These are phyloP conservation scores for Marchantia paleacea DNA, from an alignment of 225 moss, liverwort and hornwort genomes.

Conservation along the genomic window DNA sequence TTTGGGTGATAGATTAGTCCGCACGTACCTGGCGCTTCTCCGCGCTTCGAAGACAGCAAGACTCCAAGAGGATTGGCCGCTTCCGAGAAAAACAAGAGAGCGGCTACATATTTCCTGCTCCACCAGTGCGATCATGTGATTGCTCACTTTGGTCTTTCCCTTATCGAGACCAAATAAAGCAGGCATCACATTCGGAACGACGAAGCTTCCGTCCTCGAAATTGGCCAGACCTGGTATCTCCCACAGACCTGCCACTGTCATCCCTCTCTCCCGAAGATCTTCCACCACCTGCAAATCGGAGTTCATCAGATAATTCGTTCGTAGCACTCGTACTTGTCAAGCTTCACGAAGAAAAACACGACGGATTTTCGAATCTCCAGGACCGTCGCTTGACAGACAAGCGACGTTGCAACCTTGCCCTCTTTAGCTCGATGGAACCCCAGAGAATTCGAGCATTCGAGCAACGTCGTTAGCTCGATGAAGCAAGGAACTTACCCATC, in stretches of 20 bases:
- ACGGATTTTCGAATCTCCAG: no score
- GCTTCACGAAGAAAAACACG: no score
- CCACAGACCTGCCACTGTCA: conserved; percentile 69
- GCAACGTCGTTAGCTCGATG: background rate
- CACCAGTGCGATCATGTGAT: conserved; percentile 62
- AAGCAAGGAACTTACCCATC: conserved; percentile 39
- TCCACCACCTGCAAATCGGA: conserved; percentile 40
- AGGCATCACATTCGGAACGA: conserved; percentile 26
- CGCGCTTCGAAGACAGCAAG: conserved; percentile 51
- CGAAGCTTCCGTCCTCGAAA: conserved; percentile 47
- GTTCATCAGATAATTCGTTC: no score
- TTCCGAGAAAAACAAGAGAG: conserved; percentile 63
- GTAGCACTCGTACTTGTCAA: no score
- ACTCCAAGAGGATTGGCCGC: conserved; percentile 83
- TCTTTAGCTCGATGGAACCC: no score
- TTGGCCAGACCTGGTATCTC: conserved; percentile 57
- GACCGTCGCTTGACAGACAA: no score
- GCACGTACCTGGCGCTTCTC: conserved; percentile 25
- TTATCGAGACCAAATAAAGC: conserved; percentile 1
- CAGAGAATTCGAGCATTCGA: no score
- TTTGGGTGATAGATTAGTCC: background rate
- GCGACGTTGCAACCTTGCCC: no score
- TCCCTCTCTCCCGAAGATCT: conserved; percentile 43
- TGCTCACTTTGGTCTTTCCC: conserved; percentile 30
- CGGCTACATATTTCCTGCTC: conserved; percentile 79